phyloP scores from a whole-genome alignment of 331 rosid genomes.

The Acacia concinna region DNA sequence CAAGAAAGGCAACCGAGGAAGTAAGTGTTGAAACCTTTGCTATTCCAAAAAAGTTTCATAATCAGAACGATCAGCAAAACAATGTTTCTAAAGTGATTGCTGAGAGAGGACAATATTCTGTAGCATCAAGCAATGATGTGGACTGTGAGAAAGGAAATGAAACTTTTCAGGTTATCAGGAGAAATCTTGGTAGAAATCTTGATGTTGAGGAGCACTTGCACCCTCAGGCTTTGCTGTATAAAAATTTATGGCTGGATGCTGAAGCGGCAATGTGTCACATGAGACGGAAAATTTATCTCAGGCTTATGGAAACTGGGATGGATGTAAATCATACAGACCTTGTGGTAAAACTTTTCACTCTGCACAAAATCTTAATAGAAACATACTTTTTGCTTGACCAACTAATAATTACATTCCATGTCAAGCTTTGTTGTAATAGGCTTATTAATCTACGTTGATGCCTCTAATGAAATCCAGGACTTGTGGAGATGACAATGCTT shows the following conservation, averaged over 20 bases:
- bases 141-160: conserved; percentile 44
- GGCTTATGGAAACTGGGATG: conserved; percentile 50
- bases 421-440: neutral
- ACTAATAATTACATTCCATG: neutral
- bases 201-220: conserved; percentile 44
- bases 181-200: conserved; percentile 36
- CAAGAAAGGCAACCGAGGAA: conserved; percentile 38
- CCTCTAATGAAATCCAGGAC: conserved; percentile 42
- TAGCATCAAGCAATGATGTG: conserved; percentile 35
- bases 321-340: conserved; percentile 37
- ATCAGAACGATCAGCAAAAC: conserved; percentile 31
- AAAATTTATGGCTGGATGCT: conserved; percentile 65
- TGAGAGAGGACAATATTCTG: conserved; percentile 35
- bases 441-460: conserved; percentile 3
- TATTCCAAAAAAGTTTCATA: conserved; percentile 33
- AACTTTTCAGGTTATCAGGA: conserved; percentile 44
- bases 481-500: conserved; percentile 34
- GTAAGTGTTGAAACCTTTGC: conserved; percentile 35
- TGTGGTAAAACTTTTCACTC: conserved; percentile 38
- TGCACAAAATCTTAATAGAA: neutral
- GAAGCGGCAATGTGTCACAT: conserved; percentile 57
- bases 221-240: conserved; percentile 48
- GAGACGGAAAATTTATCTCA: conserved; percentile 45
- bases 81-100: conserved; percentile 32
- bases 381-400: neutral